Conservation (phyloP, 2,329 filamentous ascomycete species). For the Penicillium sp. region DNA sequence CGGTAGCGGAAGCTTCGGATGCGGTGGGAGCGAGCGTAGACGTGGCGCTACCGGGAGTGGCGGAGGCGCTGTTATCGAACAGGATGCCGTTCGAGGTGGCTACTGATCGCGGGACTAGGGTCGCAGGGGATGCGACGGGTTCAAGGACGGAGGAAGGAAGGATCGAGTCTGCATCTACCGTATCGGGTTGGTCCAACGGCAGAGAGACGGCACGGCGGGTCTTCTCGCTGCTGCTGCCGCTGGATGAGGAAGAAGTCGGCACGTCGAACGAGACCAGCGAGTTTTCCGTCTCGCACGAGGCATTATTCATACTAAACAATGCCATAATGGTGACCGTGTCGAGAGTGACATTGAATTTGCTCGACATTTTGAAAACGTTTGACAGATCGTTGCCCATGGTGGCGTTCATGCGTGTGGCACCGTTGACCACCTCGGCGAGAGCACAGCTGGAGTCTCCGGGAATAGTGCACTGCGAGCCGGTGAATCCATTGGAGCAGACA, state of each 20-base stretch:
- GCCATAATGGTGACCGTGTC: slow-evolving; percentile 63
- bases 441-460: slow-evolving; percentile 50
- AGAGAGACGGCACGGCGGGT: slow-evolving; percentile 20
- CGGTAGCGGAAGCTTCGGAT: slow-evolving; percentile 9
- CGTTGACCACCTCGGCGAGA: slow-evolving; percentile 42
- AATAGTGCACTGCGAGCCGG: slow-evolving; percentile 54
- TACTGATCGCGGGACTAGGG: slow-evolving; percentile 21
- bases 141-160: slow-evolving; percentile 5
- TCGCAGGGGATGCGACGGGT: slow-evolving; percentile 3
- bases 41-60: slow-evolving; percentile 8
- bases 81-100: slow-evolving; percentile 36
- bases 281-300: slow-evolving; percentile 81
- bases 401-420: slow-evolving; percentile 51
- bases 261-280: slow-evolving; percentile 74
- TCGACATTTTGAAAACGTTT: slow-evolving; percentile 58
- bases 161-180: neutral
- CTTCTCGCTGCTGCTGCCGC: slow-evolving; percentile 17
- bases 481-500: slow-evolving; percentile 84
- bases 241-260: neutral
- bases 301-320: slow-evolving; percentile 65
- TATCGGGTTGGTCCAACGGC: slow-evolving; percentile 1
- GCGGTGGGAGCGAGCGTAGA: slow-evolving; percentile 5
- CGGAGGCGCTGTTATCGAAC: slow-evolving; percentile 22
- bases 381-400: slow-evolving; percentile 77
- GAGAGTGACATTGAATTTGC: slow-evolving; percentile 71